These are phyloP conservation scores for Colletotrichum scovillei DNA, from an alignment of 2,329 filamentous ascomycete species.

Conservation along the genomic window DNA sequence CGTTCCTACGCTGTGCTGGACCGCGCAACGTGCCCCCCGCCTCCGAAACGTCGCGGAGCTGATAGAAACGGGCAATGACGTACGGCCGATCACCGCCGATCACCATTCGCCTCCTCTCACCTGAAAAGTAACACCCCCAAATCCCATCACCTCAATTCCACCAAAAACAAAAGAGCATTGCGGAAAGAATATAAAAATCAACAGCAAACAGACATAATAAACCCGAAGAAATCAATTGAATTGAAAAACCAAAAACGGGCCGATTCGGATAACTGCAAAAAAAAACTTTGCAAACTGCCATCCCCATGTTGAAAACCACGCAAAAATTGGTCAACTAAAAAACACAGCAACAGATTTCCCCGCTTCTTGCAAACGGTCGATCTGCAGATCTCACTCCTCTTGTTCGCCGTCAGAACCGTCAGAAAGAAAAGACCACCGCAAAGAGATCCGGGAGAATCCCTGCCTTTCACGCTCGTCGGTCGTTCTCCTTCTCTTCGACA, in stretches of 20 bases:
- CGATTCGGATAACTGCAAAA: neutral
- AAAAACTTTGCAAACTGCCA: neutral
- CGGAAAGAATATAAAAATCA: too few relatives aligned
- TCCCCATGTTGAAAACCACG: neutral
- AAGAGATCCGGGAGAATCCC: neutral
- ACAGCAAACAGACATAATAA: too few relatives aligned
- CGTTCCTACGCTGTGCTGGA: neutral
- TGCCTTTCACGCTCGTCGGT: neutral
- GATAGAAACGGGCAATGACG: constrained; percentile 12
- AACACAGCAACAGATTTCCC: neutral
- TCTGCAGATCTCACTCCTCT: neutral
- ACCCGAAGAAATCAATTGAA: too few relatives aligned
- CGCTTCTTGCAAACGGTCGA: neutral
- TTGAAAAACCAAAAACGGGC: neutral
- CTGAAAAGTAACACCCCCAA: constrained; percentile 19
- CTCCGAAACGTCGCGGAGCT: neutral
- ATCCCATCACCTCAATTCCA: neutral
- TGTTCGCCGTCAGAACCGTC: neutral
- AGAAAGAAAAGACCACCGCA: neutral
- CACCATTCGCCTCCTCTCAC: constrained; percentile 29
- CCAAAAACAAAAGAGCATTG: too few relatives aligned
- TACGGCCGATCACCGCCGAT: constrained; percentile 34
- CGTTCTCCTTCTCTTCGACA: too few relatives aligned
- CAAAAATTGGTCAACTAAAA: too few relatives aligned
- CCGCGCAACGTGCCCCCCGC: too few relatives aligned